Evolutionary conservation across 1,139 yeast genomes (phyloP).

Genomic region (Scheffersomyces cryptocercus): DNA sequence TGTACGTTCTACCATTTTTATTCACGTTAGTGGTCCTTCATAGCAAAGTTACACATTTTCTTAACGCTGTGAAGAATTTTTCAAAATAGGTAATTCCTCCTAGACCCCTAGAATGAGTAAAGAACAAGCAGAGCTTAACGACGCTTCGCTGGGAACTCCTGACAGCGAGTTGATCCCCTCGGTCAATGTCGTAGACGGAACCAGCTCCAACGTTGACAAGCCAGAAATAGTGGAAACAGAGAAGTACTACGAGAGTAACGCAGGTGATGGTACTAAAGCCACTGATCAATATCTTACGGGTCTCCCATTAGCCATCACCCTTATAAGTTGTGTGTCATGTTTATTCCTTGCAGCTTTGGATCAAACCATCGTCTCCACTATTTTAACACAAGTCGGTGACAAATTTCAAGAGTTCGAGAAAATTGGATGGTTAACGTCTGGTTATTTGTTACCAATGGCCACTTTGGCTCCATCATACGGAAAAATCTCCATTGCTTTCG

Average conservation of each 20-base stretch:
- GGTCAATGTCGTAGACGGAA: too few relatives aligned
- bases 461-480: slow-evolving; percentile 17
- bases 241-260: slow-evolving; percentile 11
- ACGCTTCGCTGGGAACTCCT: too few relatives aligned
- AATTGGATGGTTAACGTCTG: slow-evolving; percentile 17
- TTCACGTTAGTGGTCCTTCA: too few relatives aligned
- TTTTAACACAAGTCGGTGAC: slow-evolving; percentile 13
- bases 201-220: not conserved
- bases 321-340: slow-evolving; percentile 9
- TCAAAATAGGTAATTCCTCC: too few relatives aligned
- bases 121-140: too few relatives aligned
- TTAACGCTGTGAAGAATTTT: too few relatives aligned
- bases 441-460: slow-evolving; percentile 15
- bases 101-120: too few relatives aligned
- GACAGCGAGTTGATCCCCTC: too few relatives aligned
- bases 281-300: slow-evolving; percentile 14
- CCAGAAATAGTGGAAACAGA: not conserved
- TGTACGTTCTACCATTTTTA: too few relatives aligned
- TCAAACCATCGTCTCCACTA: slow-evolving; percentile 16
- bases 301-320: slow-evolving; percentile 5
- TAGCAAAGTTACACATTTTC: too few relatives aligned
- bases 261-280: slow-evolving; percentile 18
- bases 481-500: slow-evolving; percentile 15
- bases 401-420: slow-evolving; percentile 12
- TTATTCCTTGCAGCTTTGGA: slow-evolving; percentile 16